phyloP scores from a whole-genome alignment of 2,329 filamentous ascomycete species.

The Pyricularia pennisetigena region DNA sequence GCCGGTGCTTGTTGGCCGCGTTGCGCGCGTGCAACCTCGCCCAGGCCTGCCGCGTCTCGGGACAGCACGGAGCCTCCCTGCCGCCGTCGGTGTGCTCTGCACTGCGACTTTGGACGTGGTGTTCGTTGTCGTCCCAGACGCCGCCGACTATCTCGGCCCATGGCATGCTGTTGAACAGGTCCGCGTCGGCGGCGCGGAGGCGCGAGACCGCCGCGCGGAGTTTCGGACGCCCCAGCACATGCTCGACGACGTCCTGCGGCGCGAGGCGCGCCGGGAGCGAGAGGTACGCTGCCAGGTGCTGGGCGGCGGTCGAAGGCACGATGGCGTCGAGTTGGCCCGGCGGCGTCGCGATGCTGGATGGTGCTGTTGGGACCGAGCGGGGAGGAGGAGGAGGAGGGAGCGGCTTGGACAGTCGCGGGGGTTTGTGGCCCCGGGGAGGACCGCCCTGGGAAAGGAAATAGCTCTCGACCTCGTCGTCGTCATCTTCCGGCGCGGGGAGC shows the following conservation, averaged over 20 bases:
- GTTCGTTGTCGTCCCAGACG: not conserved
- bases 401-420: not conserved
- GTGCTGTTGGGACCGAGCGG: not conserved
- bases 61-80: not conserved
- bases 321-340: not conserved
- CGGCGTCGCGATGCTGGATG: too few relatives aligned
- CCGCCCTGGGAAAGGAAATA: not conserved
- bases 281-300: not conserved
- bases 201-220: not conserved
- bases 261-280: not conserved
- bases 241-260: not conserved
- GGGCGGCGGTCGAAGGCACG: not conserved
- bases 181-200: not conserved
- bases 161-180: not conserved
- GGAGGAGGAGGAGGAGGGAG: not conserved
- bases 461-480: not conserved
- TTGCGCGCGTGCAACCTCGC: not conserved
- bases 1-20: not conserved
- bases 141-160: not conserved
- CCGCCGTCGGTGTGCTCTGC: too few relatives aligned
- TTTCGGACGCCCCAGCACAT: not conserved
- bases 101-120: too few relatives aligned
- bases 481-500: not conserved
- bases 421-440: not conserved
- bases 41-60: not conserved